phyloP scores from a whole-genome alignment of 2,329 filamentous ascomycete species.

The Mycosphaerella sp. region DNA sequence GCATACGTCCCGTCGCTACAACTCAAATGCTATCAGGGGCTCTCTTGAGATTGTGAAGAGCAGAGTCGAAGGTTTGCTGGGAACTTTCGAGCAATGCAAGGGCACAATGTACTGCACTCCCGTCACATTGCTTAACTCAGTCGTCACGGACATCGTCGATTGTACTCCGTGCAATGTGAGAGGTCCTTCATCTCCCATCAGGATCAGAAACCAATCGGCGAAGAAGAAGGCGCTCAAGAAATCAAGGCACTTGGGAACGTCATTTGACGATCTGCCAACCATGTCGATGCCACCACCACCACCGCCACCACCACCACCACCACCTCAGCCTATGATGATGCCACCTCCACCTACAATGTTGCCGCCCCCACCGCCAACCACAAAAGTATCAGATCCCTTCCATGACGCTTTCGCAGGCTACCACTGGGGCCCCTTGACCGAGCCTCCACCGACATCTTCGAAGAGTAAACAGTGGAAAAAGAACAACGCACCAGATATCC shows the following conservation, averaged over 20 bases:
- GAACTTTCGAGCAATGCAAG: not conserved
- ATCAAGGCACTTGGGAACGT: not conserved
- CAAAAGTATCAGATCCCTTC: not conserved
- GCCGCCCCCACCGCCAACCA: not conserved
- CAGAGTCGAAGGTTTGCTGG: not conserved
- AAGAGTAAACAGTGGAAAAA: too few relatives aligned
- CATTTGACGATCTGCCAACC: not conserved
- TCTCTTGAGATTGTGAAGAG: not conserved
- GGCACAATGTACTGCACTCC: not conserved
- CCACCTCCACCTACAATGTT: not conserved
- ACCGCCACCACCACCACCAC: not conserved
- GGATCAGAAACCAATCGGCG: not conserved
- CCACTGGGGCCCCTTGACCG: too few relatives aligned
- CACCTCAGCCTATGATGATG: not conserved
- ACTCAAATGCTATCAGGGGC: not conserved
- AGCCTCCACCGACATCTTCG: too few relatives aligned
- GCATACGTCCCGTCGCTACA: not conserved
- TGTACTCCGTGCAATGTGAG: not conserved
- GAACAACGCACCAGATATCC: too few relatives aligned
- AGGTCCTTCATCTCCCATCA: not conserved
- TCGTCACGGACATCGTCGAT: not conserved
- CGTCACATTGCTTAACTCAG: not conserved
- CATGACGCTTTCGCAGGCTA: too few relatives aligned
- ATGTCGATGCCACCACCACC: not conserved
- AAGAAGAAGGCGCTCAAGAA: not conserved